Percentiles rank a stretch among this genome's conserved stretches.
These are phyloP conservation scores for Aspergillus egyptiacus DNA, from an alignment of 495 filamentous ascomycete genomes.

Conservation along the genomic window DNA sequence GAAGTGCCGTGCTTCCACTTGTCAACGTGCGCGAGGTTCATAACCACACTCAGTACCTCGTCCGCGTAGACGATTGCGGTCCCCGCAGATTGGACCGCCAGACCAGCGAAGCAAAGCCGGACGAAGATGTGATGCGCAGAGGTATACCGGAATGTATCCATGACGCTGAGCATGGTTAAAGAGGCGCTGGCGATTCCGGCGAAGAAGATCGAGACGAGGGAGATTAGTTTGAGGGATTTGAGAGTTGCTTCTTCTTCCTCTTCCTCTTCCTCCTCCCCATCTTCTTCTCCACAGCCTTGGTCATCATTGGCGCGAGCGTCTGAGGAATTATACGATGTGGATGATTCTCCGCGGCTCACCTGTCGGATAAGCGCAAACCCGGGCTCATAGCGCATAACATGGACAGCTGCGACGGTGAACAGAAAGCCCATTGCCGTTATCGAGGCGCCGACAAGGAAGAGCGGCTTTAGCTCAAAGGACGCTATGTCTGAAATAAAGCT, in stretches of 20 bases:
- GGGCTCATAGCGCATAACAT: slow-evolving; percentile 23
- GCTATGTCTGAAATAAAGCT: slow-evolving; percentile 24
- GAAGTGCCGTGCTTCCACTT: too few relatives aligned
- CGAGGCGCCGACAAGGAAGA: slow-evolving; percentile 21
- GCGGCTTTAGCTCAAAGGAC: slow-evolving; percentile 20
- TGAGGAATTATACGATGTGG: too few relatives aligned
- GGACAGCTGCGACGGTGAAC: slow-evolving; percentile 19
- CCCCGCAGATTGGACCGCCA: slow-evolving; percentile 18
- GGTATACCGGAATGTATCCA: slow-evolving; percentile 24
- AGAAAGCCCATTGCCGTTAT: slow-evolving; percentile 20
- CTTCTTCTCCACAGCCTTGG: too few relatives aligned
- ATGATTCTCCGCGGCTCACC: too few relatives aligned
- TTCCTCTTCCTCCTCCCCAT: too few relatives aligned
- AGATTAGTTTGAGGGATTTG: slow-evolving; percentile 18
- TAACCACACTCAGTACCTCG: slow-evolving; percentile 17
- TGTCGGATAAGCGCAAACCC: slow-evolving; percentile 17
- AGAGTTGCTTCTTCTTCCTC: slow-evolving; percentile 14
- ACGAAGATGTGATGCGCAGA: slow-evolving; percentile 18
- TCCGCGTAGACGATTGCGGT: slow-evolving; percentile 23
- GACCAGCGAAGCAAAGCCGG: slow-evolving; percentile 17
- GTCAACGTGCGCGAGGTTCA: slow-evolving; percentile 15
- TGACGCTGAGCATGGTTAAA: slow-evolving; percentile 19
- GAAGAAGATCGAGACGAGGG: slow-evolving; percentile 18
- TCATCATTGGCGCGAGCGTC: too few relatives aligned
- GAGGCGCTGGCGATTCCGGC: slow-evolving; percentile 17